Base-by-base conservation (phyloP, 495 filamentous ascomycete species). In the Podospora sp. region DNA sequence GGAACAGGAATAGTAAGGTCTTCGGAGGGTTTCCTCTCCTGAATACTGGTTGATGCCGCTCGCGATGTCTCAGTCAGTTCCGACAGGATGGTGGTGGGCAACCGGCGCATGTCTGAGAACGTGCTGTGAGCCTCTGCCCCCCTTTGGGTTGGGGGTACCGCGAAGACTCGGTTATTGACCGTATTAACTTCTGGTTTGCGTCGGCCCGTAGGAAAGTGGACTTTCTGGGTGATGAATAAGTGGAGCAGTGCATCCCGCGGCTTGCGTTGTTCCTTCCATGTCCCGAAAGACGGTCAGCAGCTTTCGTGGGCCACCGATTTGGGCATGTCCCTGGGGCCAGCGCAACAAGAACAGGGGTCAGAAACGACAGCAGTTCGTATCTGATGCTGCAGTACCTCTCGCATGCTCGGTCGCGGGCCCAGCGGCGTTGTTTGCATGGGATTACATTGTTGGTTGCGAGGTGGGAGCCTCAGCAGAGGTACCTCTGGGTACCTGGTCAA, bases 401-500 rank as follows among this genome's bases (percentile, higher is more conserved):
- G 16, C 40, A 46, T 46, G 5, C 40, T 46, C 40, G 40, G 11
- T 18, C 40, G 40, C 12, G 14, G 40, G 5, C 14, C 40, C 11
- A 46, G 40, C 16, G 40, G 5, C 40, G 40, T 4, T 46, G 9
- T 18, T 46, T 22, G n/a, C 53, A 20, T 53, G 51, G 24, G 40
- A 46, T 18, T 46, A 2, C 40, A 46, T 12, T 18, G 40, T 46
- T 46, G 11, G 40, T 46, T 46, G 40, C 4, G 40, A 46, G 12
- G 35, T 22, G 35, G 35, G 60, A 62, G 33, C 21, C 40, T n/a
- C 24, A 18, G 21, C 60, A 61, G 33, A 36, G 27, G 57, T 46
- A 36, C 57, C 20, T 59, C 18, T 8, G 22, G 60, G 35, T 62
- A 52, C 40, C 33, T 57, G 40, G 52, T 64, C 63, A 46, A 21